Evolutionary conservation across 2,329 filamentous ascomycete species (phyloP).

Genomic region (Colletotrichum sojae): DNA sequence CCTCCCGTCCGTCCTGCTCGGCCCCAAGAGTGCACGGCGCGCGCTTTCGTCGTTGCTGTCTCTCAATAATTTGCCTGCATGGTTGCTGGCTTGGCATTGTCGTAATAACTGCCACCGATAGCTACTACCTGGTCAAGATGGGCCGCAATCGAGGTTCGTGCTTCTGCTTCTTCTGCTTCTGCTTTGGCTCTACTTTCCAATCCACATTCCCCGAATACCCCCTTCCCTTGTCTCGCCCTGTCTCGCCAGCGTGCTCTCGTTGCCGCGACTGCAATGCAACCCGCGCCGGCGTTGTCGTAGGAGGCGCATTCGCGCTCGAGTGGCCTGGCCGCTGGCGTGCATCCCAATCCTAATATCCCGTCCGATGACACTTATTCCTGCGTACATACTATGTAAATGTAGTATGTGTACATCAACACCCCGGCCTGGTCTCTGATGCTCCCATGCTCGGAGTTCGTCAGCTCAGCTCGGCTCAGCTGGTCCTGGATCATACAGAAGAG

Average conservation of each 20-base stretch:
- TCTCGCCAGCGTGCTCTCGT: neutral
- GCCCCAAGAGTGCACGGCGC: conserved; percentile 24
- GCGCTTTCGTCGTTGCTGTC: conserved; percentile 20
- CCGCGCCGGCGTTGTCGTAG: conserved; percentile 18
- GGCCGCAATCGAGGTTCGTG: conserved; percentile 40
- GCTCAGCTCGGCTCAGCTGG: conserved; percentile 18
- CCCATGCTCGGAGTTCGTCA: neutral
- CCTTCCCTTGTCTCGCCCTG: conserved; percentile 21
- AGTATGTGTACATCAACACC: neutral
- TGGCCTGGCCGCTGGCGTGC: conserved; percentile 10
- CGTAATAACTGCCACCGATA: neutral
- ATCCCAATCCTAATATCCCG: conserved; percentile 22
- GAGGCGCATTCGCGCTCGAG: conserved; percentile 9
- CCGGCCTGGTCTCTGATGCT: neutral
- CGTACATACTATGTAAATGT: neutral
- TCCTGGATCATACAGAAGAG: conserved; percentile 25
- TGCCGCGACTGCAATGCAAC: conserved; percentile 3
- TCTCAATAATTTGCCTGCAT: conserved; percentile 41
- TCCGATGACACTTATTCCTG: neutral
- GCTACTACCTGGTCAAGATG: conserved; percentile 27
- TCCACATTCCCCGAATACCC: conserved; percentile 29
- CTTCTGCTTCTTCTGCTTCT: neutral
- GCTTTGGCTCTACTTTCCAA: no score
- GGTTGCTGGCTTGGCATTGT: conserved; percentile 38
- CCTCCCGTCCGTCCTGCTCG: conserved; percentile 16